Evolutionary conservation across 2,329 filamentous ascomycete genomes (phyloP).

Genomic region (Claviceps spartinae): DNA sequence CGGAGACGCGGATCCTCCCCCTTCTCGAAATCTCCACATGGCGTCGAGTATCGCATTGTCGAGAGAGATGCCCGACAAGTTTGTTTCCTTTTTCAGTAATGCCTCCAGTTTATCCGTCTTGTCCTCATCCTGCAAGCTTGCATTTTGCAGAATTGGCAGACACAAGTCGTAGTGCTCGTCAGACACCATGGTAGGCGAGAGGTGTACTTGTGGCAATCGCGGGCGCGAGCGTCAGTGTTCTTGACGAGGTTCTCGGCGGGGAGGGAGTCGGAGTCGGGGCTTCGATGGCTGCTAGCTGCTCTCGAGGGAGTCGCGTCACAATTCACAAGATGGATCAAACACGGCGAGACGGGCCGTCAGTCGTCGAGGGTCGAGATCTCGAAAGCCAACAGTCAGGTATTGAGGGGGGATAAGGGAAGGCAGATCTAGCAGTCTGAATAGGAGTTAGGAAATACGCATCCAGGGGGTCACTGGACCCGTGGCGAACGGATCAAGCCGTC

Average conservation of each 20-base stretch:
- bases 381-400: neutral
- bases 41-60: conserved; percentile 87
- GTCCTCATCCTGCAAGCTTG: conserved; percentile 78
- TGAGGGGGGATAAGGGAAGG: neutral
- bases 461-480: neutral
- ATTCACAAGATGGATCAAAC: neutral
- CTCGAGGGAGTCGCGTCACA: neutral
- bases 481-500: neutral
- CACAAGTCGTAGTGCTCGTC: conserved; percentile 89
- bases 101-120: conserved; percentile 87
- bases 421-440: neutral
- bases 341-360: neutral
- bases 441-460: neutral
- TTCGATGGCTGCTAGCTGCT: neutral
- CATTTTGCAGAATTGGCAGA: conserved; percentile 74
- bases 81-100: conserved; percentile 66
- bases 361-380: neutral
- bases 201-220: neutral
- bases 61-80: conserved; percentile 58
- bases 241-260: neutral
- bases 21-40: conserved; percentile 70
- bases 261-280: neutral
- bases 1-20: conserved; percentile 56
- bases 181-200: conserved; percentile 56
- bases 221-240: neutral